A percentile compares a stretch with the other conserved stretches of the same genome.
Conservation (phyloP, 2,329 filamentous ascomycete species). For the Hypoxylon sp. region DNA sequence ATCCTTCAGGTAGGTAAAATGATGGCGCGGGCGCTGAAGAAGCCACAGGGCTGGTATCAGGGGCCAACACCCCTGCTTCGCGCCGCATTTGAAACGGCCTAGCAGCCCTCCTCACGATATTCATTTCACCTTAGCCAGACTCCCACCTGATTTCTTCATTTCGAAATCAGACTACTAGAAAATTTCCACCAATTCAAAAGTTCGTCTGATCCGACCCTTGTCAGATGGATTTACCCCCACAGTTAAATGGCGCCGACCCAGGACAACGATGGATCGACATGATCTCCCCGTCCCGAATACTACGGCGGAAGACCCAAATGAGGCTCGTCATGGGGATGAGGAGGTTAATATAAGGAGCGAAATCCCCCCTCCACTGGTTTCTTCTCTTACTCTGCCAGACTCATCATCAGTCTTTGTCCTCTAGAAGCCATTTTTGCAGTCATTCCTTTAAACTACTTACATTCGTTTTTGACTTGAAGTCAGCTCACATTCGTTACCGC, state of each 20-base stretch:
- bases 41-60: slow-evolving; percentile 15
- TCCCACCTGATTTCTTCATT: not conserved
- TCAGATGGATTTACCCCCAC: slow-evolving; percentile 1
- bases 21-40: not conserved
- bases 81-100: slow-evolving; percentile 19
- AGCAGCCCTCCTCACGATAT: slow-evolving; percentile 7
- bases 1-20: not conserved
- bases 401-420: slow-evolving; percentile 16
- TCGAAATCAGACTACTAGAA: not conserved
- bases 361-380: not conserved
- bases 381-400: not conserved
- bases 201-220: not conserved
- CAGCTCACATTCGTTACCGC: slow-evolving; percentile 35
- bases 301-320: slow-evolving; percentile 3
- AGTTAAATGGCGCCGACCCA: slow-evolving; percentile 12
- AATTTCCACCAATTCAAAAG: not conserved
- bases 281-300: slow-evolving; percentile 17
- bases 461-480: slow-evolving; percentile 34
- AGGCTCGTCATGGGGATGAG: slow-evolving; percentile 15
- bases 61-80: slow-evolving; percentile 9
- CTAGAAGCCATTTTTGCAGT: not conserved
- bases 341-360: slow-evolving; percentile 10
- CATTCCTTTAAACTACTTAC: slow-evolving; percentile 21
- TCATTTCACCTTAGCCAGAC: slow-evolving; percentile 11
- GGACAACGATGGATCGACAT: slow-evolving; percentile 32